Evolutionary conservation across 306 rosid species (phyloP).

Genomic region (Ochetophila trinervis): DNA sequence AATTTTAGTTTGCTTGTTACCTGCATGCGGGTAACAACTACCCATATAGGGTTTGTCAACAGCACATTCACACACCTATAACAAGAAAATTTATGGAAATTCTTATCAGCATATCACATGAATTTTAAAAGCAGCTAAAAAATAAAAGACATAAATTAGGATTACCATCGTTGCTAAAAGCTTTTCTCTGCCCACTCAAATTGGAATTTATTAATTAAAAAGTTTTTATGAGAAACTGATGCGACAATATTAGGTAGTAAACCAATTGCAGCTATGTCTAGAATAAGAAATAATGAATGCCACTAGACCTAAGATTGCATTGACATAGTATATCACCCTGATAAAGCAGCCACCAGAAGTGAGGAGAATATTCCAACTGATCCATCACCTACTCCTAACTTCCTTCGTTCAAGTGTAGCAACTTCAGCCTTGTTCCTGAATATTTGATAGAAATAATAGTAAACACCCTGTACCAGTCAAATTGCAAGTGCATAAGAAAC

Average conservation of each 20-base stretch:
- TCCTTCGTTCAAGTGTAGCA: conserved; percentile 56
- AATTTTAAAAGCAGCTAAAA: not conserved
- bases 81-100: conserved; percentile 21
- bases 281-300: not conserved
- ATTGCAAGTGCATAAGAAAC: conserved; percentile 44
- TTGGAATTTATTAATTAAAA: not conserved
- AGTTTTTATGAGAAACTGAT: not conserved
- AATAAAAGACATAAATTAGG: not conserved
- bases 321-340: conserved; percentile 53
- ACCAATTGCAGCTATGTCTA: not conserved
- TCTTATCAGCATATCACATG: conserved; percentile 15
- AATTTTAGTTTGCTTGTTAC: conserved; percentile 34
- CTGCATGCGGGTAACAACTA: conserved; percentile 95
- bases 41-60: conserved; percentile 92
- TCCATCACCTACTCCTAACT: conserved; percentile 74
- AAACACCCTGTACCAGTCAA: conserved; percentile 92
- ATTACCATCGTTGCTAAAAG: not conserved
- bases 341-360: conserved; percentile 86
- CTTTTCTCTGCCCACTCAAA: conserved; percentile 2
- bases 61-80: conserved; percentile 93
- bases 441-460: conserved; percentile 99
- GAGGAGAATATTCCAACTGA: conserved; percentile 93
- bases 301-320: not conserved
- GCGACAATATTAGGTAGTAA: not conserved
- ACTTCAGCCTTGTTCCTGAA: conserved; percentile 91